Evolutionary conservation across 345 rosid species (phyloP), one percentile per base, ranked within the genome.

Genomic region (Gossypium herbaceum): DNA sequence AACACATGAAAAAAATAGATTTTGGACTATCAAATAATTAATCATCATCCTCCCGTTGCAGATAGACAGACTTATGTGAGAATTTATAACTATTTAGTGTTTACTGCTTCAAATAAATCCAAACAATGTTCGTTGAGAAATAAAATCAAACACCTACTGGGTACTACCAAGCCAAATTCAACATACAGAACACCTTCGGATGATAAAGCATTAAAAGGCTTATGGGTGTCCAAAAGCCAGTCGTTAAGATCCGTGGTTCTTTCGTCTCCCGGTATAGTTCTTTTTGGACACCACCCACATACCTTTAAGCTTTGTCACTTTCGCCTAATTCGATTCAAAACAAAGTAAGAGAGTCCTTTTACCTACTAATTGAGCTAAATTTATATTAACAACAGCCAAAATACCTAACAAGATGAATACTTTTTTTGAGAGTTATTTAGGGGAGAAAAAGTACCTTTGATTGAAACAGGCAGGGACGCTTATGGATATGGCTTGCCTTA

Each of bases 401-500:
- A 16, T 54, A 54, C 19, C 57, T 54, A 54, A 54, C 3, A 54
- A 16, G 15, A 59, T n/a, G 20, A 57, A 10, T 11, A 34, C 7
- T 34, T 34, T 34, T 34, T 34, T 34, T 51, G 16, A 24, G 39
- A 59, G 29, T 39, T 24, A 12, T 58, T 58, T 24, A 58, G 63
- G 61, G 25, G 13, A 12, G 6, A 51, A 51, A 51, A 6, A 12
- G 34, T 60, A 60, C 64, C 64, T 60, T 60, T 60, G 64, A 60
- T 7, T 60, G 64, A 60, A 60, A 60, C 64, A 60, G 64, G 41
- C 64, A 41, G 64, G 64, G 41, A 60, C 64, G 41, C 41, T 60
- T 25, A 60, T 60, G 41, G 64, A 60, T 60, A 27, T 25, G 43
- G 64, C 64, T 60, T 60, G 64, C n/a, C 64, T 60, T 6, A 60